A percentile compares a stretch with the other conserved stretches of the same genome.
These are phyloP conservation scores for Boletus sp. DNA, from an alignment of 768 basidiomycete species.

Conservation along the genomic window DNA sequence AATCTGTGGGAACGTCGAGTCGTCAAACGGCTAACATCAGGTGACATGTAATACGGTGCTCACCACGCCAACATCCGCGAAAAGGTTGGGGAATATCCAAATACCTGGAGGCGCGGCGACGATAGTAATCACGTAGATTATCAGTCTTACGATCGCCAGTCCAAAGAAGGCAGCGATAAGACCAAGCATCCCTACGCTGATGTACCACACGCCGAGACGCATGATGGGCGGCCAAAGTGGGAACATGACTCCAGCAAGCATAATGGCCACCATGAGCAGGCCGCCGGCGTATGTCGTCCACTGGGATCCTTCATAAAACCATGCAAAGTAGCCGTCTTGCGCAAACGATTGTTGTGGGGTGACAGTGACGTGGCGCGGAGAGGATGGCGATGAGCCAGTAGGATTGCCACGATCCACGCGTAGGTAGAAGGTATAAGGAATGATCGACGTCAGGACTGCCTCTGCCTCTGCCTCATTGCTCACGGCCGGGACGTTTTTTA, in stretches of 20 bases:
- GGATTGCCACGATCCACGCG: constrained; percentile 76
- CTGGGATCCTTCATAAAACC: constrained; percentile 96
- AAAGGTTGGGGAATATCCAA: constrained; percentile 98
- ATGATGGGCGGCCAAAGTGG: constrained; percentile 95
- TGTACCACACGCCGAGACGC: constrained; percentile 93
- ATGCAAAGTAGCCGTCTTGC: constrained; percentile 86
- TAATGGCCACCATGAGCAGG: constrained; percentile 85
- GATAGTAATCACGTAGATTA: constrained; percentile 93
- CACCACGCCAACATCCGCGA: constrained; percentile 98
- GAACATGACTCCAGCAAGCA: constrained; percentile 98
- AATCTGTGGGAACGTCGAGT: constrained; percentile 50
- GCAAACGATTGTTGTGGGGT: constrained; percentile 78
- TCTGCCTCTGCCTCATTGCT: constrained; percentile 75
- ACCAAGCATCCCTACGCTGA: constrained; percentile 84
- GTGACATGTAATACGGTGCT: constrained; percentile 36
- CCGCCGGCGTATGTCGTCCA: constrained; percentile 92
- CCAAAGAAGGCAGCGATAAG: constrained; percentile 89
- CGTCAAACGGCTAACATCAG: background rate
- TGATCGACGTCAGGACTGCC: constrained; percentile 61
- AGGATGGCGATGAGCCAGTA: constrained; percentile 50
- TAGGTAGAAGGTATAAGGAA: constrained; percentile 89
- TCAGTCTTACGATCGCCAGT: constrained; percentile 84
- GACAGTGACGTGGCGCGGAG: constrained; percentile 70
- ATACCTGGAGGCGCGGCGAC: constrained; percentile 86
- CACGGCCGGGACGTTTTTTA: constrained; percentile 74